Percentiles rank a stretch among this genome's conserved stretches.
Evolutionary conservation across 1,284 basidiomycete species (phyloP).

Genomic region (Apiotrichum mycotoxinovorans): DNA sequence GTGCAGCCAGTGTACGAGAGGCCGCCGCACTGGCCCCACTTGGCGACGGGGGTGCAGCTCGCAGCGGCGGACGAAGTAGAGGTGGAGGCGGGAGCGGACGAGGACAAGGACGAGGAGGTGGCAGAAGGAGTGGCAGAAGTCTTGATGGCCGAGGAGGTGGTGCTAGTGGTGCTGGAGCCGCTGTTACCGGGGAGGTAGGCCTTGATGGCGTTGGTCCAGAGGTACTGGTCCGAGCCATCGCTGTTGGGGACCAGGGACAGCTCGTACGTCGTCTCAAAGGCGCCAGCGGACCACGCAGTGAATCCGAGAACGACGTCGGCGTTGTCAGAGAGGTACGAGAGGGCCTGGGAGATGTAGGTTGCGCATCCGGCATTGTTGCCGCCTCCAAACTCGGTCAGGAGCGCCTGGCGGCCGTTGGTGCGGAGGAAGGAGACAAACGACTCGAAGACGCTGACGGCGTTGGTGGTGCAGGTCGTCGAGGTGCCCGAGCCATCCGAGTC

Average conservation of each 20-base stretch:
- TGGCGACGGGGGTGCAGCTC: not conserved
- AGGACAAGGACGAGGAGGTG: too few species aligned
- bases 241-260: constrained; percentile 30
- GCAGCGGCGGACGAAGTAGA: not conserved
- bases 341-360: constrained; percentile 47
- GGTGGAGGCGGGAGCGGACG: not conserved
- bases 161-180: not conserved
- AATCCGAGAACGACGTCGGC: constrained; percentile 55
- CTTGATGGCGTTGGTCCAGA: constrained; percentile 33
- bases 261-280: constrained; percentile 32
- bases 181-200: constrained; percentile 33
- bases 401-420: constrained; percentile 57
- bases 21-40: constrained; percentile 1
- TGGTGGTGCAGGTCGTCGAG: constrained; percentile 53
- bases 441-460: constrained; percentile 54
- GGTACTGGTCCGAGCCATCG: constrained; percentile 27
- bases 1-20: not conserved
- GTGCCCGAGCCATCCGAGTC: constrained; percentile 61
- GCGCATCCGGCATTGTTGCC: constrained; percentile 50
- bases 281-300: constrained; percentile 53
- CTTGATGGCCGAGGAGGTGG: not conserved
- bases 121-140: not conserved
- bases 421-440: constrained; percentile 55
- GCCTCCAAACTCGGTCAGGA: constrained; percentile 61
- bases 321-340: constrained; percentile 55